These are phyloP conservation scores for Leccinum longicurvipes DNA, from an alignment of 768 basidiomycete species.

Conservation along the genomic window DNA sequence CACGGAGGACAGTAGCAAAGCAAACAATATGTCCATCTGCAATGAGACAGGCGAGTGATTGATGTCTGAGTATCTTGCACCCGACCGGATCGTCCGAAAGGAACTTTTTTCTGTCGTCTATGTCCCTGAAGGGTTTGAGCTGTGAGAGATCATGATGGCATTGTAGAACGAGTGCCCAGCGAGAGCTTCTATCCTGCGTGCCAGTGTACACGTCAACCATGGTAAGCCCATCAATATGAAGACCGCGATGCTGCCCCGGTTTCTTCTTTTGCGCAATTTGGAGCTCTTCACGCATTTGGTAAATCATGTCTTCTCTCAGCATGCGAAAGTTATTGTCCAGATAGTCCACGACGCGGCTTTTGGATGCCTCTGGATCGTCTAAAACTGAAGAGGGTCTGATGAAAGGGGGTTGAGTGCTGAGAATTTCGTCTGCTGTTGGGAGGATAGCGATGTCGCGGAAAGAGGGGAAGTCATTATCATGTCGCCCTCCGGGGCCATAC, in stretches of 20 bases:
- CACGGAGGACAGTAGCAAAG: constrained; percentile 54
- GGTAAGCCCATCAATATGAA: constrained; percentile 37
- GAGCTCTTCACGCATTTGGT: constrained; percentile 58
- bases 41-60: constrained; percentile 53
- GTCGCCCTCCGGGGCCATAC: constrained; percentile 56
- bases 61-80: constrained; percentile 46
- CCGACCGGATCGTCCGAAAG: constrained; percentile 34
- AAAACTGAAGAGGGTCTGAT: constrained; percentile 45
- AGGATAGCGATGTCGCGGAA: constrained; percentile 61
- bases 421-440: constrained; percentile 62
- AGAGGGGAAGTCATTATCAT: constrained; percentile 64
- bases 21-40: constrained; percentile 46
- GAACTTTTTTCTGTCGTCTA: constrained; percentile 38
- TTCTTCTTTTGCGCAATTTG: constrained; percentile 42
- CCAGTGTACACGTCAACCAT: constrained; percentile 39
- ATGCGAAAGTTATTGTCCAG: constrained; percentile 67
- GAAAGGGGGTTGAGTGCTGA: constrained; percentile 45
- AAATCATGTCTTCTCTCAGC: constrained; percentile 61
- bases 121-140: constrained; percentile 26
- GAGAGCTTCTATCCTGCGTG: constrained; percentile 26
- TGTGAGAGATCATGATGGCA: constrained; percentile 38
- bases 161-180: constrained; percentile 43
- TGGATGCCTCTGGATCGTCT: constrained; percentile 41
- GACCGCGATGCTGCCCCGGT: constrained; percentile 39
- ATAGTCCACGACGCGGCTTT: constrained; percentile 42